Evolutionary conservation across 2,329 filamentous ascomycete genomes (phyloP), one percentile per base, ranked within the genome.

Genomic region (Aspergillus transmontanensis): DNA sequence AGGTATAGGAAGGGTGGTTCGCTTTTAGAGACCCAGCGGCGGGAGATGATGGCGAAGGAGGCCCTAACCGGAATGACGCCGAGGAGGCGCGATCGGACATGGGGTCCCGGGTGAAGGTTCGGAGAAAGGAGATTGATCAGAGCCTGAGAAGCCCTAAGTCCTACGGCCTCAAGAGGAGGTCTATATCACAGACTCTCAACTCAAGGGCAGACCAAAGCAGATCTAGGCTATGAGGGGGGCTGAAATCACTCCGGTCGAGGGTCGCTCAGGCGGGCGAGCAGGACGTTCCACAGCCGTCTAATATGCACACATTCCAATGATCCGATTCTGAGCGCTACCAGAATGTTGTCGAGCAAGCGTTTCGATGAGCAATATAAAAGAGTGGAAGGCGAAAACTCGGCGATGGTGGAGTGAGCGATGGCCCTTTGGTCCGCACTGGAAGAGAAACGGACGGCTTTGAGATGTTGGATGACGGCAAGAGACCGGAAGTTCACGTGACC

Each of bases 1-100:
- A 69, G 66, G 70, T 64, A 58, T 66, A 67, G 28, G 71, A 69
- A 57, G 68, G 68, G 57, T 60, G 66, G 63, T 67, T 74, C 69
- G 74, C 75, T 72, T 81, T 81, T 55, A 76, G 66, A 68, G 72
- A 74, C 58, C 73, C 77, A 62, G 74, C 71, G 62, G 78, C 73
- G 62, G 79, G 77, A 69, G 80, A 81, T 23, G 78, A 75, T 64
- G 80, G 79, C 62, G 80, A 82, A 66, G 75, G 75, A 71, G 78
- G 79, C 65, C 74, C 76, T 68, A 73, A 69, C 71, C 69, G 74
- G 63, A 74, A 76, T 60, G 77, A 72, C 61, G 72, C 68, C 57
- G 73, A 72, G 62, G 70, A 67, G 64, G 66, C 66, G 70, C 72
- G 74, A 76, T 75, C 71, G 72, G 78, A 80, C 78, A 80, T 80